phyloP scores from a whole-genome alignment of 371 early-diverging fungal genomes.

The Mucor circinelloides region DNA sequence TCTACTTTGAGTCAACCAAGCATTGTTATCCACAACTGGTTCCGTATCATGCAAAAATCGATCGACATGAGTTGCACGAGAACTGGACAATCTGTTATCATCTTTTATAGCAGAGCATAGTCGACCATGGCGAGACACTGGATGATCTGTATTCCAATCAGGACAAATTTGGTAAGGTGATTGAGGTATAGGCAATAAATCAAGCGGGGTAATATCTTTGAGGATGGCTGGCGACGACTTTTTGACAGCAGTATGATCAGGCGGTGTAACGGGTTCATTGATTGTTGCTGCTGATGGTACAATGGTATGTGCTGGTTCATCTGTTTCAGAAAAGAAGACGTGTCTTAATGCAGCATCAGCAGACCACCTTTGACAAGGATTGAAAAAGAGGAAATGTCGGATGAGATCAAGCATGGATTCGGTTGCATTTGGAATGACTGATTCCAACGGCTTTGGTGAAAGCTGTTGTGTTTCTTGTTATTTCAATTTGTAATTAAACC shows the following conservation, averaged over 20 bases:
- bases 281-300: background rate
- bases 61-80: background rate
- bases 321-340: constrained; percentile 62
- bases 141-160: constrained; percentile 22
- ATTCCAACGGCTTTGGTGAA: constrained; percentile 55
- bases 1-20: constrained; percentile 17
- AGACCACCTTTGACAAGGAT: constrained; percentile 81
- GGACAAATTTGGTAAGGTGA: constrained; percentile 26
- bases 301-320: constrained; percentile 15
- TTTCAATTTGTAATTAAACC: background rate
- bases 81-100: background rate
- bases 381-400: constrained; percentile 84
- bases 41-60: constrained; percentile 16
- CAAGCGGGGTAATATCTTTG: constrained; percentile 18
- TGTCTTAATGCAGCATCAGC: constrained; percentile 72
- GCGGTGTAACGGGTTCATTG: constrained; percentile 20
- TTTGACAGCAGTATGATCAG: constrained; percentile 9
- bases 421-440: constrained; percentile 67
- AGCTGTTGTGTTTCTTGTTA: constrained; percentile 33
- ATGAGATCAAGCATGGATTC: constrained; percentile 73
- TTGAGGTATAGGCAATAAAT: constrained; percentile 20
- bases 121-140: constrained; percentile 11
- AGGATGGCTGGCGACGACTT: background rate
- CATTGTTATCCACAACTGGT: background rate
- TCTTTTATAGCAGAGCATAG: constrained; percentile 5